Percentiles rank a stretch among this genome's conserved stretches.
phyloP scores from a whole-genome alignment of 2,329 filamentous ascomycete species.

The Mycosphaerelloides madeirae region DNA sequence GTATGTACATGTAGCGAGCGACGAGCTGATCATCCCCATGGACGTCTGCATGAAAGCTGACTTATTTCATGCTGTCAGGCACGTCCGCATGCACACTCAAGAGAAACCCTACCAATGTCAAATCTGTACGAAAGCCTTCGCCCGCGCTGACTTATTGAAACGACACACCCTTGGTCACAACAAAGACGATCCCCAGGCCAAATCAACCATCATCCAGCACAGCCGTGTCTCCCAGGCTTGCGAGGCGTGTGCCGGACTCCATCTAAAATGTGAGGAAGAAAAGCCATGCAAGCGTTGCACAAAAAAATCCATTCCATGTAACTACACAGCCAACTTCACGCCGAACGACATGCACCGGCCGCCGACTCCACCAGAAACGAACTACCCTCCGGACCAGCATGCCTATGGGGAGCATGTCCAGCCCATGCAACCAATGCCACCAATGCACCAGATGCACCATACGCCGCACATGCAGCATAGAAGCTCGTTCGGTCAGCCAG shows the following conservation, averaged over 20 bases:
- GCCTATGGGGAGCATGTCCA: slow-evolving; percentile 10
- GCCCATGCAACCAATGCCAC: slow-evolving; percentile 13
- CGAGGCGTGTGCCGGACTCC: slow-evolving; percentile 48
- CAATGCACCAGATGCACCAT: slow-evolving; percentile 24
- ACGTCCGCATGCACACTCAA: slow-evolving; percentile 47
- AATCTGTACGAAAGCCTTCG: slow-evolving; percentile 45
- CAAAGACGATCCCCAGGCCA: slow-evolving; percentile 29
- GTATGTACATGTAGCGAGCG: neutral
- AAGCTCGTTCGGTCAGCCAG: slow-evolving; percentile 15
- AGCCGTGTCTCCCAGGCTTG: slow-evolving; percentile 48
- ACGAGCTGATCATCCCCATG: too few relatives aligned
- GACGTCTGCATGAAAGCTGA: neutral
- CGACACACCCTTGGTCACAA: slow-evolving; percentile 46
- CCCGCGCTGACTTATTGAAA: slow-evolving; percentile 48
- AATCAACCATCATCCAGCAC: slow-evolving; percentile 30
- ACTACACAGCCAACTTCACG: slow-evolving; percentile 26
- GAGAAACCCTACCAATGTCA: slow-evolving; percentile 45
- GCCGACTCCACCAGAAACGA: slow-evolving; percentile 14
- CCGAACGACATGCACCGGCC: slow-evolving; percentile 19
- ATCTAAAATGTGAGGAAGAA: slow-evolving; percentile 51
- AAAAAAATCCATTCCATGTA: slow-evolving; percentile 46
- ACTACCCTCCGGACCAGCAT: slow-evolving; percentile 21
- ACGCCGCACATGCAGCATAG: slow-evolving; percentile 22
- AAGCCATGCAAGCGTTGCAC: slow-evolving; percentile 51
- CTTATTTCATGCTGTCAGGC: slow-evolving; percentile 30